Evolutionary conservation across 495 filamentous ascomycete species (phyloP).

Genomic region (Tirmania nivea): DNA sequence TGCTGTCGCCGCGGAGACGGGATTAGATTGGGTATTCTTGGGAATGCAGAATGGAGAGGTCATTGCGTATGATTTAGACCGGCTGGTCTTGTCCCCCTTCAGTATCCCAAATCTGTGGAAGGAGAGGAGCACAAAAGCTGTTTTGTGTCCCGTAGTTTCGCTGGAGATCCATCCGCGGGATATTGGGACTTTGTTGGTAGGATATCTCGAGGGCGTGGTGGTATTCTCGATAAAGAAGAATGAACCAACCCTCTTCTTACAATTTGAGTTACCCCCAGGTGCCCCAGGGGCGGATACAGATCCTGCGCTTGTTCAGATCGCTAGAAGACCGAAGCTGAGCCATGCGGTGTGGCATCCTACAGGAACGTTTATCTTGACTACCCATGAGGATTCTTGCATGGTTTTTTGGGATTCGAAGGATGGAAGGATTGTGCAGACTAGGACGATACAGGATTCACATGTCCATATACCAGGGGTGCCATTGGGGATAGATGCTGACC

Average conservation of each 20-base stretch:
- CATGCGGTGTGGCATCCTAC: conserved; percentile 88
- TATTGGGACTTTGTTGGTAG: conserved; percentile 76
- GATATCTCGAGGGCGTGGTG: conserved; percentile 67
- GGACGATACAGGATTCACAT: conserved; percentile 51
- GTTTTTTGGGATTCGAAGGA: conserved; percentile 93
- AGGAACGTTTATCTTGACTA: conserved; percentile 70
- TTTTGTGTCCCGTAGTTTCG: conserved; percentile 41
- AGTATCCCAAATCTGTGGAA: conserved; percentile 62
- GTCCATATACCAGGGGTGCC: conserved; percentile 39
- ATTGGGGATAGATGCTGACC: conserved; percentile 23
- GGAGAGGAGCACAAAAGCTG: conserved; percentile 36
- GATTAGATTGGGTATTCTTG: conserved; percentile 74
- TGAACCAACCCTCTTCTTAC: conserved; percentile 48
- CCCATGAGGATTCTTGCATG: conserved; percentile 71
- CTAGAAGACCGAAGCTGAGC: conserved; percentile 46
- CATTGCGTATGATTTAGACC: conserved; percentile 65
- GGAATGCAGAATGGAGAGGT: conserved; percentile 60
- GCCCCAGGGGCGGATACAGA: conserved; percentile 69
- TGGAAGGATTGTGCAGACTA: conserved; percentile 60
- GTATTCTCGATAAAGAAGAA: conserved; percentile 87
- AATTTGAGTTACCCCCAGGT: conserved; percentile 60
- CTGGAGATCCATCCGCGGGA: conserved; percentile 75
- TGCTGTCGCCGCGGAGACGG: conserved; percentile 56
- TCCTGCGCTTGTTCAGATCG: conserved; percentile 26
- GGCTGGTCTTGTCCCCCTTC: conserved; percentile 23